Conservation (phyloP, 441 rosid genomes). For the Pelargonium hybrid region DNA sequence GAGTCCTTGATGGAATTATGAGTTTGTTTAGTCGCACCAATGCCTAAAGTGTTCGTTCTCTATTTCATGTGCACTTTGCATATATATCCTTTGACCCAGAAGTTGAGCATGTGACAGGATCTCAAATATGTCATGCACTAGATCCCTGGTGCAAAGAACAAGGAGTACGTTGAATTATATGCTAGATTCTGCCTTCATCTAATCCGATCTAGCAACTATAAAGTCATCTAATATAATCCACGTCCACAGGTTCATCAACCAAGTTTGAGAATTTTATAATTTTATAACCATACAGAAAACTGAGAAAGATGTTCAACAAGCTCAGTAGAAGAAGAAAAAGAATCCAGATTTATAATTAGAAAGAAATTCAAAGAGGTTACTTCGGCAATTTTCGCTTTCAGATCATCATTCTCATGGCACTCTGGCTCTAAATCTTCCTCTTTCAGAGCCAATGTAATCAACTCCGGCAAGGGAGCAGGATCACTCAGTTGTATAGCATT, state of each 20-base stretch:
- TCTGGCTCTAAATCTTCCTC: constrained; percentile 73
- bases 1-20: not conserved
- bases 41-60: not conserved
- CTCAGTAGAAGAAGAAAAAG: not conserved
- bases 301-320: constrained; percentile 4
- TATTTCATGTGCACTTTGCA: not conserved
- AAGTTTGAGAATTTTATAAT: not conserved
- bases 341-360: not conserved
- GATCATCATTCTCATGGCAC: constrained; percentile 47
- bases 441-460: constrained; percentile 71
- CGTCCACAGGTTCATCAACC: not conserved
- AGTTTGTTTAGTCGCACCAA: not conserved
- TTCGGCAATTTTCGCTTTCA: constrained; percentile 76
- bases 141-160: not conserved
- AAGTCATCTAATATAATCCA: not conserved
- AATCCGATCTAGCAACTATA: not conserved
- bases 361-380: constrained; percentile 27
- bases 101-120: not conserved
- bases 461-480: constrained; percentile 58
- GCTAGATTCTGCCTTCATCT: not conserved
- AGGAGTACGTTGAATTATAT: not conserved
- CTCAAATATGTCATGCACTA: not conserved
- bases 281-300: not conserved
- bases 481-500: constrained; percentile 79
- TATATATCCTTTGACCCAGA: not conserved